phyloP scores from a whole-genome alignment of 257 asterid species.

The Nicotiana knightiana region DNA sequence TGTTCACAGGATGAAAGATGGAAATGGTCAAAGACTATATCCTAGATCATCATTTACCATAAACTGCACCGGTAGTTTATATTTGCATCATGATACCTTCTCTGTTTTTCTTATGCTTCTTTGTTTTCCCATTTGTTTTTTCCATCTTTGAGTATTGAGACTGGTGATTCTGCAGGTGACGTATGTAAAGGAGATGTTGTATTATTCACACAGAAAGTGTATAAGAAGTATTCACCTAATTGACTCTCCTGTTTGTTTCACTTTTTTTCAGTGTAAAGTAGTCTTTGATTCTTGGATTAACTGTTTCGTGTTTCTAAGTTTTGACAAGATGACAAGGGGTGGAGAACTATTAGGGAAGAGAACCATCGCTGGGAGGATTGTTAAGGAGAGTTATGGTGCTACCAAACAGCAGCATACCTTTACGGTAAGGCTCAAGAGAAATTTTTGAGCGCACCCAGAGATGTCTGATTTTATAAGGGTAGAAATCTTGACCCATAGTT shows the following conservation, averaged over 20 bases:
- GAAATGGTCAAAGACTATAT: constrained; percentile 48
- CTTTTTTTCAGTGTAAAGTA: not conserved
- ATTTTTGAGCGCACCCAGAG: not conserved
- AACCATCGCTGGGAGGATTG: constrained; percentile 64
- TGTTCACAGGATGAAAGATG: constrained; percentile 52
- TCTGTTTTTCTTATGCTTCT: constrained; percentile 14
- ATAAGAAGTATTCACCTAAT: constrained; percentile 29
- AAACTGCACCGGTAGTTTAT: constrained; percentile 59
- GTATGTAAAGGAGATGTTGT: constrained; percentile 80
- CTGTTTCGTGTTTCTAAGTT: constrained; percentile 26
- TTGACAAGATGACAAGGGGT: constrained; percentile 39
- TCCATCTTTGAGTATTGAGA: not conserved
- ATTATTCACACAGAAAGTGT: constrained; percentile 63
- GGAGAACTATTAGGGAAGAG: constrained; percentile 43
- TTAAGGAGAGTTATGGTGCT: constrained; percentile 76
- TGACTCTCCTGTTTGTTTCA: constrained; percentile 6
- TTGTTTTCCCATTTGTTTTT: not conserved
- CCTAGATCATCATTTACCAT: constrained; percentile 62
- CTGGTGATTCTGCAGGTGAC: constrained; percentile 43
- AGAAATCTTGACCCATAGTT: not conserved
- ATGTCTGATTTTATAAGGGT: not conserved
- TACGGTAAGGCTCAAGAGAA: constrained; percentile 42
- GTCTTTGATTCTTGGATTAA: constrained; percentile 8
- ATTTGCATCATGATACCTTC: not conserved
- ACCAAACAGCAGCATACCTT: constrained; percentile 84